Base-by-base conservation (phyloP, 2,329 filamentous ascomycete species). In the Aureobasidium sp. region DNA sequence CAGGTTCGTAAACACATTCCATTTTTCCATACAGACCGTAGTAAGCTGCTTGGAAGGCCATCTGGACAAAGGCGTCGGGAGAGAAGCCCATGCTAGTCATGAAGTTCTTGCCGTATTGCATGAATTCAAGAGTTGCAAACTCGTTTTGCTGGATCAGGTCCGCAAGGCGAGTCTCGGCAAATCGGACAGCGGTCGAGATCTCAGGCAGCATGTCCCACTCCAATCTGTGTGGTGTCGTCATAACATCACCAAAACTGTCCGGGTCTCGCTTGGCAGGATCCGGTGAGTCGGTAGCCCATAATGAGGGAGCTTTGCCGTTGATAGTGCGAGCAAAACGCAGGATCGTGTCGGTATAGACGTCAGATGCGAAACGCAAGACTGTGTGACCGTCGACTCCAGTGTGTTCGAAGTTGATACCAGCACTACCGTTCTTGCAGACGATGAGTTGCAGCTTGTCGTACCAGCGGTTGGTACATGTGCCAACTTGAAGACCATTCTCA, bases 371-470 rank as follows among this genome's bases (percentile, higher is more conserved):
- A 6, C 94, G 88, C 59, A 99, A 82, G 27, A 99, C 94, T 0
- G 94, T 99, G 72, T 99, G 94, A 1, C 94, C 94, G 70, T 99
- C 94, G 5, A 99, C 93, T 66, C 94, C 94, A 0, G 94, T 99
- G 71, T 99, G 94, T 74, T 99, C 94, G 69, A 99, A 97, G 77
- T 99, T 99, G 84, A 99, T 97, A 6, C 94, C 94, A 0, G 94
- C 94, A 71, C 91, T 96, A 62, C 94, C 94, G 75, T 97, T 99
- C 78, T 96, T 96, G 81, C 94, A 97, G 55, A 99, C 94, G 61
- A 99, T 97, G 65, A 99, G 97, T 72, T 99, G 94, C 51, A 99
- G 81, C 78, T 99, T 99, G 77, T 99, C 94, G 71, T 99, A 99
- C 94, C 94, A 99, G 64, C 94, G 83, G 75, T 99, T 99, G 14